Evolutionary conservation across 352 stramenopile species (phyloP).

Genomic region (Globisporangium cederbergense): DNA sequence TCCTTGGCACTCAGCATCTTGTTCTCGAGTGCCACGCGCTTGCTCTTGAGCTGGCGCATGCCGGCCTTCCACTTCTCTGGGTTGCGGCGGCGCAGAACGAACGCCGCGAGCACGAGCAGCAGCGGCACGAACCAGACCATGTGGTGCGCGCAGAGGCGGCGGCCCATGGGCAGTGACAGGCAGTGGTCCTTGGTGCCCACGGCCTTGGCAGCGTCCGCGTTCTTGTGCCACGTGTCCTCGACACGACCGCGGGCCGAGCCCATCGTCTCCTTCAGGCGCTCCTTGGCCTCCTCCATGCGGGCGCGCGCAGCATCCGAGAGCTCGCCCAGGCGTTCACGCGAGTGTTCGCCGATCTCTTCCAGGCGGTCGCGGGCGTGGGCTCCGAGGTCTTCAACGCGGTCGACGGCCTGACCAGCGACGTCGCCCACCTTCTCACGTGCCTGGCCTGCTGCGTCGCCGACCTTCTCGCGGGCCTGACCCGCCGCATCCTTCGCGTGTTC

Average conservation of each 20-base stretch:
- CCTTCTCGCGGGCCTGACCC: slow-evolving; percentile 36
- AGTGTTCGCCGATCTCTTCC: slow-evolving; percentile 28
- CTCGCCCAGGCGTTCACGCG: slow-evolving; percentile 23
- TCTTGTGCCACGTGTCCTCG: slow-evolving; percentile 56
- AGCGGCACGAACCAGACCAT: slow-evolving; percentile 45
- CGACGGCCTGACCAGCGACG: not conserved
- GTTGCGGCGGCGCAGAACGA: slow-evolving; percentile 54
- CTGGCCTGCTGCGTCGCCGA: slow-evolving; percentile 14
- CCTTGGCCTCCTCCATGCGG: slow-evolving; percentile 29
- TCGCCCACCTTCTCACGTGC: slow-evolving; percentile 26
- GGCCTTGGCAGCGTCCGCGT: slow-evolving; percentile 42
- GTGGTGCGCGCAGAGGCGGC: slow-evolving; percentile 44
- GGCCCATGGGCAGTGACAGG: slow-evolving; percentile 31
- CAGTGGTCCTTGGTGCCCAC: slow-evolving; percentile 49
- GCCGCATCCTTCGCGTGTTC: slow-evolving; percentile 14
- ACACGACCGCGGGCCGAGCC: slow-evolving; percentile 30
- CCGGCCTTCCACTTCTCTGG: slow-evolving; percentile 61
- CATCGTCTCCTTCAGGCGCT: slow-evolving; percentile 51
- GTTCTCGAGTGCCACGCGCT: slow-evolving; percentile 40
- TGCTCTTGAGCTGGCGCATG: slow-evolving; percentile 46
- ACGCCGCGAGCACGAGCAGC: slow-evolving; percentile 28
- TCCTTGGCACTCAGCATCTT: slow-evolving; percentile 46
- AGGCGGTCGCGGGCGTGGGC: slow-evolving; percentile 32
- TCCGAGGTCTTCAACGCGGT: slow-evolving; percentile 26
- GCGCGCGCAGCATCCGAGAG: slow-evolving; percentile 20